These are phyloP conservation scores for Syzygium malaccense DNA, from an alignment of 441 rosid genomes.

Conservation along the genomic window DNA sequence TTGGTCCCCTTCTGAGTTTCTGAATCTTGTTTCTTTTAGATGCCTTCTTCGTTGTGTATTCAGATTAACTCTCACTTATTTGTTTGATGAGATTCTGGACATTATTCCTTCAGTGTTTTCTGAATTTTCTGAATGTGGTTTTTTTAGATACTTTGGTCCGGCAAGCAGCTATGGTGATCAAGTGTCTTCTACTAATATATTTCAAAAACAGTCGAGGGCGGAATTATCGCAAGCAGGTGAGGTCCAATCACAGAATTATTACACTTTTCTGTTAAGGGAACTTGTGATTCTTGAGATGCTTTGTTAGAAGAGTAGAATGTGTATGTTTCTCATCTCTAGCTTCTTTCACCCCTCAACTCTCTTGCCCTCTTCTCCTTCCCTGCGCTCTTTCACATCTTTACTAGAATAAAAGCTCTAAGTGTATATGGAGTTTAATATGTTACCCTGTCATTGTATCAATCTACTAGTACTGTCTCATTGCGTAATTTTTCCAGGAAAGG, in stretches of 20 bases:
- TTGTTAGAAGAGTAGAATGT: not conserved
- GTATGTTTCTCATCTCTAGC: not conserved
- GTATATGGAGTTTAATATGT: not conserved
- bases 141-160: conserved; percentile 63
- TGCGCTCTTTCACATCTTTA: not conserved
- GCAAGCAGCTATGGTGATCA: conserved; percentile 63
- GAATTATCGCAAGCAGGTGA: conserved; percentile 68
- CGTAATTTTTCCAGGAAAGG: not conserved
- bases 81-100: not conserved
- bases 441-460: not conserved
- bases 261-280: not conserved
- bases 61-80: not conserved
- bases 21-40: not conserved
- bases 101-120: not conserved
- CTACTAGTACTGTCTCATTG: not conserved
- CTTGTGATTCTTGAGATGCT: not conserved
- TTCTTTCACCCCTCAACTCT: not conserved
- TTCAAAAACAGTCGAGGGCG: conserved; percentile 72
- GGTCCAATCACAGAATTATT: not conserved
- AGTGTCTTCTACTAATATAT: conserved; percentile 57
- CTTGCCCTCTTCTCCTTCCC: not conserved
- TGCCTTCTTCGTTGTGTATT: not conserved
- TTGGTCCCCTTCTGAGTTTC: not conserved
- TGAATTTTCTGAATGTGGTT: not conserved
- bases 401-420: not conserved